Base-by-base conservation (phyloP, 371 early-diverging fungal species). In the Mortierella sp. region DNA sequence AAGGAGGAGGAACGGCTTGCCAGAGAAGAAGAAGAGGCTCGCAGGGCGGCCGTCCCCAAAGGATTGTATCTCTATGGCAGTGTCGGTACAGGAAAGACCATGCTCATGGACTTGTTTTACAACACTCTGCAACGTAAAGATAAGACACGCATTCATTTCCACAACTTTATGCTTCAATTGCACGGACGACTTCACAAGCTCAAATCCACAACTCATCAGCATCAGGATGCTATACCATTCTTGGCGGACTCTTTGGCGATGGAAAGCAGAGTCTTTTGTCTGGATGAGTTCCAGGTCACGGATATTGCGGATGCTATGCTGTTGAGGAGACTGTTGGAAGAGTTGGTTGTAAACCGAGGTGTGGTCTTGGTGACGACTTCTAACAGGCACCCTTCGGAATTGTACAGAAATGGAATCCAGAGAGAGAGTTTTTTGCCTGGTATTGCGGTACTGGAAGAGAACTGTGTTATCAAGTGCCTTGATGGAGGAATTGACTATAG, bases 251-350 rank as follows among this genome's bases (percentile, higher is more conserved):
- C 96, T 30, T 76, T 98, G 22, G 93, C 94, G 9, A 85, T 85
- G 60, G 93, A 94, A 22, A 93, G 96, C 5, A 92, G 93, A 71
- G 90, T 98, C 0, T 83, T 98, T 12, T 98, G 98, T 77, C 95
- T 98, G 87, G 99, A 98, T 75, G 99, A 98, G 78, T 94, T 98
- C 71, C 99, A 98, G 81, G 89, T 98, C 6, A 97, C 97, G 0
- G 97, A 98, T 79, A 97, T 98, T 72, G 96, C 96, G 1, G 98
- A 98, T 78, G 99, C 99, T 63, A 97, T 97, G 98, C 90, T 98
- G 57, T 75, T 97, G 52, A 89, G 97, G 18, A 91, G 94, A 16
- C 85, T 98, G 24, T 91, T 97, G 75, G 87, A 89, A 3, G 95
- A 94, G 67, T 84, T 98, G 35, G 94, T 96, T 65, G 70, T 75